These are phyloP conservation scores for Conticribra weissflogii DNA, from an alignment of 108 stramenopile species.

Conservation along the genomic window DNA sequence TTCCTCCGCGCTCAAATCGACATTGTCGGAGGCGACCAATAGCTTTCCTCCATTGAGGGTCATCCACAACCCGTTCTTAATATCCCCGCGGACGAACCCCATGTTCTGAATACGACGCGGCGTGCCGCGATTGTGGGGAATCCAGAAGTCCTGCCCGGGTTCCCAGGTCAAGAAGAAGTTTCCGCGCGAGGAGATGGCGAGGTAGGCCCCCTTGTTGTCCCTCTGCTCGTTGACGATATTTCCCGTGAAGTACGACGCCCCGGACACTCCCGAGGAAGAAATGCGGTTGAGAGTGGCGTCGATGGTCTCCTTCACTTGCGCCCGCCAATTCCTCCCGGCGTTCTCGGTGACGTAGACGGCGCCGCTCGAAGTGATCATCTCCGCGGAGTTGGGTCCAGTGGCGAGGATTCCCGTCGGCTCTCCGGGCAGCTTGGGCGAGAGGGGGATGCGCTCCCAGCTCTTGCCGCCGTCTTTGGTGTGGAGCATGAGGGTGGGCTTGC, in stretches of 20 bases:
- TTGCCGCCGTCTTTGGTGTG: slow-evolving; percentile 95
- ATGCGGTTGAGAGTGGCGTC: slow-evolving; percentile 97
- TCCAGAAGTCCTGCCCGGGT: slow-evolving; percentile 98
- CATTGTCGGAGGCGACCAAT: slow-evolving; percentile 53
- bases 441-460: slow-evolving; percentile 96
- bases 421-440: slow-evolving; percentile 95
- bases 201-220: slow-evolving; percentile 85
- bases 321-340: slow-evolving; percentile 97
- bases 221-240: slow-evolving; percentile 88
- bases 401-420: slow-evolving; percentile 92
- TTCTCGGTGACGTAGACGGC: slow-evolving; percentile 95
- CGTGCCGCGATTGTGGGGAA: slow-evolving; percentile 97
- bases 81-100: slow-evolving; percentile 93
- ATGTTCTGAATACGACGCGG: slow-evolving; percentile 96
- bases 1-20: slow-evolving; percentile 66
- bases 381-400: slow-evolving; percentile 86
- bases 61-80: slow-evolving; percentile 96
- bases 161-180: slow-evolving; percentile 99
- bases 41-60: slow-evolving; percentile 95
- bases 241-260: slow-evolving; percentile 96
- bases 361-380: slow-evolving; percentile 95
- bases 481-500: slow-evolving; percentile 93
- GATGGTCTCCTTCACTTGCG: slow-evolving; percentile 97
- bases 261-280: slow-evolving; percentile 86
- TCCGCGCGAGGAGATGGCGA: slow-evolving; percentile 92